Conservation (phyloP, 257 asterid species). For the Nicotiana tomentosiformis region DNA sequence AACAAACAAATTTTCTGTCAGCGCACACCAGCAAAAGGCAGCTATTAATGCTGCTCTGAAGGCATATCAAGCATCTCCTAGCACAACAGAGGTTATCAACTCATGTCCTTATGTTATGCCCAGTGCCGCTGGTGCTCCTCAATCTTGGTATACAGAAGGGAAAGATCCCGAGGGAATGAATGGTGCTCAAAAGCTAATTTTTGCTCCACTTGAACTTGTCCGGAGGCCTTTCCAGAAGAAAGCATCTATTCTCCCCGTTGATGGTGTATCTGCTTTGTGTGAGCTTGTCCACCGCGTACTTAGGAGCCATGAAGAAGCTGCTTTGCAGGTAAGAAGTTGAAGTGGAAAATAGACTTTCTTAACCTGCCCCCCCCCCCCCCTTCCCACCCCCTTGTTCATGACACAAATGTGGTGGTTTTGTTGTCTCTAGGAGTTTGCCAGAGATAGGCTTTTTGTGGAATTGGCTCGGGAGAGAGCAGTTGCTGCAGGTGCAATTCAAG, state of each 20-base stretch:
- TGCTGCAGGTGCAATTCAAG: constrained; percentile 41
- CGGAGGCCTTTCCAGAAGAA: constrained; percentile 70
- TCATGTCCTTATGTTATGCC: constrained; percentile 90
- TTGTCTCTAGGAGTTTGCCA: constrained; percentile 62
- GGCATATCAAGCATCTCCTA: constrained; percentile 81
- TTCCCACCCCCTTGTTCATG: not conserved
- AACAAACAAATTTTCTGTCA: constrained; percentile 91
- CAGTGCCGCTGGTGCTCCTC: constrained; percentile 47
- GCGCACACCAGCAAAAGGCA: constrained; percentile 88
- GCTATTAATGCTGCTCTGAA: constrained; percentile 64
- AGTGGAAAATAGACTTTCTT: not conserved
- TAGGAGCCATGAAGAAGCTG: constrained; percentile 71
- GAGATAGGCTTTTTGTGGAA: constrained; percentile 71
- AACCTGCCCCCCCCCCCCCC: not conserved
- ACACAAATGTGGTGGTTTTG: not conserved
- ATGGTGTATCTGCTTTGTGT: constrained; percentile 72
- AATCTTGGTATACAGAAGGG: constrained; percentile 52
- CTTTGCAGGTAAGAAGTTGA: constrained; percentile 56
- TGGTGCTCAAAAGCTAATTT: constrained; percentile 38
- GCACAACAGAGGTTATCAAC: constrained; percentile 68
- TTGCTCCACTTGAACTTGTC: constrained; percentile 60
- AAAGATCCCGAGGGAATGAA: constrained; percentile 27
- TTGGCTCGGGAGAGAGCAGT: constrained; percentile 69
- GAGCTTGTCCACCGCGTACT: constrained; percentile 64
- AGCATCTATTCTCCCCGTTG: constrained; percentile 71